These are phyloP conservation scores for Mucor irregularis DNA, from an alignment of 371 early-diverging fungal genomes.

Conservation along the genomic window DNA sequence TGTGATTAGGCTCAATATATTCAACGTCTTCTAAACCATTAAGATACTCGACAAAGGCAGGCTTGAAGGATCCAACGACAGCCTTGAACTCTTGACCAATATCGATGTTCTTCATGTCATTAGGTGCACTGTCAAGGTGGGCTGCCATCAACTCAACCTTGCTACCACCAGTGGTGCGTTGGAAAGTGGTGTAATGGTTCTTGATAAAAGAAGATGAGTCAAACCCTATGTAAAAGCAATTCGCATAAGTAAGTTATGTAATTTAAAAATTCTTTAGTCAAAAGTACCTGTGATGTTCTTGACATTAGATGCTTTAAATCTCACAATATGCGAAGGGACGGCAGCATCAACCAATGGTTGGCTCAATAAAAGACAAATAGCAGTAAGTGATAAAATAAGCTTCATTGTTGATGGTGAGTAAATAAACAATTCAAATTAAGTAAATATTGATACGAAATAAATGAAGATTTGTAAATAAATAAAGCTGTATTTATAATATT, in stretches of 20 bases:
- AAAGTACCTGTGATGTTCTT: constrained; percentile 7
- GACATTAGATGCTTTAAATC: constrained; percentile 13
- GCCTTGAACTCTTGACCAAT: constrained; percentile 17
- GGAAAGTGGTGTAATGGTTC: constrained; percentile 18
- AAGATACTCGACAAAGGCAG: constrained; percentile 35
- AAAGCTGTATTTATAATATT: constrained; percentile 1
- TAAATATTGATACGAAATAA: not conserved
- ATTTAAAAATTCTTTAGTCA: not conserved
- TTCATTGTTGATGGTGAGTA: not conserved
- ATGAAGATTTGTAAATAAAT: not conserved
- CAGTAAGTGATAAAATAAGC: constrained; percentile 6
- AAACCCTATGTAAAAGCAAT: constrained; percentile 11
- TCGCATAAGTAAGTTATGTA: not conserved
- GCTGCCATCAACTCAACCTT: not conserved
- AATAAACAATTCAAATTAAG: not conserved
- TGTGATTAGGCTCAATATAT: constrained; percentile 55
- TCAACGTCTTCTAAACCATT: constrained; percentile 44
- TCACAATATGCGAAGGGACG: constrained; percentile 22
- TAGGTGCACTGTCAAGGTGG: not conserved
- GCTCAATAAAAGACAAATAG: constrained; percentile 4
- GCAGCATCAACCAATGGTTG: not conserved
- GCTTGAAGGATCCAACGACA: constrained; percentile 18
- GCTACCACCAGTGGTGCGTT: constrained; percentile 5
- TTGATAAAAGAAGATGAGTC: constrained; percentile 17
- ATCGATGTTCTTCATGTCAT: constrained; percentile 8